These are phyloP conservation scores for Podospora conica DNA, from an alignment of 495 filamentous ascomycete genomes.

Conservation along the genomic window DNA sequence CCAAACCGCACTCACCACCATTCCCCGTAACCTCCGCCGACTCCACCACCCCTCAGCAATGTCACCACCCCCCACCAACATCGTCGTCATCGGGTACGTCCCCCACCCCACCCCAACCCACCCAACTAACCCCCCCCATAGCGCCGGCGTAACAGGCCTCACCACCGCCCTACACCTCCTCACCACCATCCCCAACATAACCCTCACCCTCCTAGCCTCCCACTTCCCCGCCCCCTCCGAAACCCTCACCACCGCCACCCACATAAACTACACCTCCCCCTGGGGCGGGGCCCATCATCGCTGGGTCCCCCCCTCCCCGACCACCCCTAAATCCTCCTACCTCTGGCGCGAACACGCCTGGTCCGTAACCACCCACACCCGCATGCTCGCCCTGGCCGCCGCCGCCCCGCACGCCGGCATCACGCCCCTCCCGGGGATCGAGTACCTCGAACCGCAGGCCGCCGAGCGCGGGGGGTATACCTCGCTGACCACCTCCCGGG, in stretches of 20 bases:
- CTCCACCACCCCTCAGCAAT: background rate
- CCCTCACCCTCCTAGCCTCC: conserved; percentile 49
- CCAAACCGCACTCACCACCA: no score
- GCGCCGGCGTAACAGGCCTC: conserved; percentile 56
- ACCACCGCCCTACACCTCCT: conserved; percentile 43
- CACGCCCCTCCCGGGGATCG: conserved; percentile 46
- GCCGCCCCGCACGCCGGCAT: conserved; percentile 43
- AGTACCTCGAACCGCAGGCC: conserved; percentile 52
- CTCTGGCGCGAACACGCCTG: conserved; percentile 41
- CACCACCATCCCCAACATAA: conserved; percentile 29
- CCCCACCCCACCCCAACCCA: background rate
- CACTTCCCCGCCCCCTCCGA: conserved; percentile 48
- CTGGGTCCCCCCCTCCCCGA: conserved; percentile 39
- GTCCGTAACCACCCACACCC: conserved; percentile 45
- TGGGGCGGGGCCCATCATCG: conserved; percentile 63
- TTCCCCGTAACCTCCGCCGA: background rate
- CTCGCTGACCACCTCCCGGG: conserved; percentile 24
- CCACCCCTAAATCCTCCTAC: conserved; percentile 9
- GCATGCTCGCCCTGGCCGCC: conserved; percentile 40
- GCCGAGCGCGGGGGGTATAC: conserved; percentile 20
- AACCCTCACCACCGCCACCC: conserved; percentile 32
- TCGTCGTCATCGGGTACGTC: conserved; percentile 1
- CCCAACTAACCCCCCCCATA: conserved; percentile 16
- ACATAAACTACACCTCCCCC: conserved; percentile 57
- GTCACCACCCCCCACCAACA: background rate